Evolutionary conservation across 371 early-diverging fungal species (phyloP).

Genomic region (Mortierella sp.): DNA sequence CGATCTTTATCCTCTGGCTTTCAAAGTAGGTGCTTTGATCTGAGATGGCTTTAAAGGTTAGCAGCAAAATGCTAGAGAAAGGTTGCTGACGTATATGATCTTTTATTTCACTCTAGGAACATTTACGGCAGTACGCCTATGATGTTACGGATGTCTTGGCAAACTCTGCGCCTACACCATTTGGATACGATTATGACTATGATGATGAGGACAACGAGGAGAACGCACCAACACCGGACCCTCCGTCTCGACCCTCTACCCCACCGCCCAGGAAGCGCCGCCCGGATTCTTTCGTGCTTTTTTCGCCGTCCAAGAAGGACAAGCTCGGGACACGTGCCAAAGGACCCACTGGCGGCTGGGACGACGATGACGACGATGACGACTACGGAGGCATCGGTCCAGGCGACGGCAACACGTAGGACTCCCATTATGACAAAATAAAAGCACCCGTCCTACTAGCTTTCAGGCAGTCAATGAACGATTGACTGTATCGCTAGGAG

Average conservation of each 20-base stretch:
- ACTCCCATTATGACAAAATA: no score
- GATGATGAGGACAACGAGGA: constrained; percentile 3
- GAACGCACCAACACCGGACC: constrained; percentile 1
- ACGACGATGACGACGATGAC: not conserved
- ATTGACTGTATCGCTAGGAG: no score
- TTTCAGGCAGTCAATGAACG: no score
- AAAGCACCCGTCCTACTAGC: no score
- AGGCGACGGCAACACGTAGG: no score
- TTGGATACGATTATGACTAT: constrained; percentile 7
- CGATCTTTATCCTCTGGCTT: constrained; percentile 16
- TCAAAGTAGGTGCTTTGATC: constrained; percentile 15
- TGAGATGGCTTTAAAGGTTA: not conserved
- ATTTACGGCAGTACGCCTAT: constrained; percentile 13
- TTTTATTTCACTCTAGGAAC: constrained; percentile 8
- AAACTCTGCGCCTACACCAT: constrained; percentile 15
- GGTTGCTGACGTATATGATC: constrained; percentile 9
- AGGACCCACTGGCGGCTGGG: not conserved
- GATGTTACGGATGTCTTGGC: constrained; percentile 19
- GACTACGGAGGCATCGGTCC: no score
- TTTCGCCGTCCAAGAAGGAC: constrained; percentile 12
- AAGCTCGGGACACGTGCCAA: constrained; percentile 11
- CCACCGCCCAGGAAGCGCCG: constrained; percentile 4
- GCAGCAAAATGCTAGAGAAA: not conserved
- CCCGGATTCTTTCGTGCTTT: constrained; percentile 13
- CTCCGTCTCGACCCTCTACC: constrained; percentile 12